Evolutionary conservation across 169 alveolate species (phyloP).

Genomic region (Cryptosporidium felis): DNA sequence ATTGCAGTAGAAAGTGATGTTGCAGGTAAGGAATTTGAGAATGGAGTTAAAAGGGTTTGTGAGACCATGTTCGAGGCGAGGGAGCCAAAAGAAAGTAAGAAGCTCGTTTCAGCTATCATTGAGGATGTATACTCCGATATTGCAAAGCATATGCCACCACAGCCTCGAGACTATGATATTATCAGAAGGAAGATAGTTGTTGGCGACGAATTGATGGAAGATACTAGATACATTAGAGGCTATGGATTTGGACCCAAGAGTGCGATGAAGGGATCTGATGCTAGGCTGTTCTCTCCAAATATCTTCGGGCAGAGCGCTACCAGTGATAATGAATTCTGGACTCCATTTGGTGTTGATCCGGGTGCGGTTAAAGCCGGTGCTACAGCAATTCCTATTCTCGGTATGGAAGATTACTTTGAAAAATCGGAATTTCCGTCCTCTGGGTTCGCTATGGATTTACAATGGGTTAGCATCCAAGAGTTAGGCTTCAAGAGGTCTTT

Average conservation of each 20-base stretch:
- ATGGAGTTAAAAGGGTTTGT: slow-evolving; percentile 30
- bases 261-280: not conserved
- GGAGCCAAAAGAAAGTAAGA: slow-evolving; percentile 24
- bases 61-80: slow-evolving; percentile 28
- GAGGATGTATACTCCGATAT: slow-evolving; percentile 60
- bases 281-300: not conserved
- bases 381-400: not conserved
- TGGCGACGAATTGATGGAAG: slow-evolving; percentile 41
- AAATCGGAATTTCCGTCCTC: not conserved
- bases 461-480: not conserved
- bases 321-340: slow-evolving; percentile 53
- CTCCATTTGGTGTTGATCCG: slow-evolving; percentile 51
- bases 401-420: not conserved
- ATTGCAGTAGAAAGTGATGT: slow-evolving; percentile 58
- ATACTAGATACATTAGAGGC: slow-evolving; percentile 28
- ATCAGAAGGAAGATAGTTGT: slow-evolving; percentile 17
- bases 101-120: slow-evolving; percentile 3
- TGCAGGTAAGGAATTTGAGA: slow-evolving; percentile 39
- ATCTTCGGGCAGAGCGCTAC: slow-evolving; percentile 3
- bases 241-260: not conserved
- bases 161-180: slow-evolving; percentile 33
- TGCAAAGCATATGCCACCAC: slow-evolving; percentile 67
- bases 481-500: slow-evolving; percentile 12
- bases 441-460: slow-evolving; percentile 37
- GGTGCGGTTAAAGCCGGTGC: not conserved